Evolutionary conservation across 2,329 filamentous ascomycete species (phyloP), one percentile per base, ranked within the genome.

Genomic region (Gyromitra esculenta): DNA sequence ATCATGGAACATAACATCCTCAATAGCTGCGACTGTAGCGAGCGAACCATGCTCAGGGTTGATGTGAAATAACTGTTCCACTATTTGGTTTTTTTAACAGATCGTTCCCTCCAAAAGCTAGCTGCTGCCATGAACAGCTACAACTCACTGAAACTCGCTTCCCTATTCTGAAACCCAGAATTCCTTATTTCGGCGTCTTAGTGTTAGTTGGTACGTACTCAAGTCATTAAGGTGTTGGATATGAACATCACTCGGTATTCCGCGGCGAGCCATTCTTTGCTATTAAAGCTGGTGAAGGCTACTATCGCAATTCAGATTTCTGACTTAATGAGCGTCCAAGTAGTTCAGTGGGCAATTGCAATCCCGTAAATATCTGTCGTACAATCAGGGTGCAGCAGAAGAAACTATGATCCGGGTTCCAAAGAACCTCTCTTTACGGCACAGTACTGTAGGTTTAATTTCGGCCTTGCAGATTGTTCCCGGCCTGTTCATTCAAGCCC

Each of bases 371-470:
- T 9, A 64, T 50, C n/a, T 64, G 41, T 41, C 60, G 41, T 48
- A 21, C 18, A 21, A 31, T 31, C 13, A 15, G 48, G 41, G 15
- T n/a, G 25, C 15, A n/a, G 48, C 50, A 37, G 50, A 43, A 67
- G n/a, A 56, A 67, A 67, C 35, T 31, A 8, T 50, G 41, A 15
- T 18, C 45, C 45, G 62, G 43, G 4, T 35, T 54, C 63, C 35
- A 35, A 54, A 31, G 57, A 31, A 50, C 18, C 48, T 56, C 50
- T 56, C 25, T 67, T 39, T 41, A 5, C 15, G 41, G 52, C 25
- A 56, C 60, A 35, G 37, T 7, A 64, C 37, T 21, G 41, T 18
- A 6, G 18, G 39, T 31, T 35, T 35, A 56, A 56, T 41, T 13
- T 37, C 25, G 56, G 7, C 48, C 15, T 39, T 56, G 62, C 41